Evolutionary conservation across 2,329 filamentous ascomycete species (phyloP).

Genomic region (Raffaelea deltoideospora): DNA sequence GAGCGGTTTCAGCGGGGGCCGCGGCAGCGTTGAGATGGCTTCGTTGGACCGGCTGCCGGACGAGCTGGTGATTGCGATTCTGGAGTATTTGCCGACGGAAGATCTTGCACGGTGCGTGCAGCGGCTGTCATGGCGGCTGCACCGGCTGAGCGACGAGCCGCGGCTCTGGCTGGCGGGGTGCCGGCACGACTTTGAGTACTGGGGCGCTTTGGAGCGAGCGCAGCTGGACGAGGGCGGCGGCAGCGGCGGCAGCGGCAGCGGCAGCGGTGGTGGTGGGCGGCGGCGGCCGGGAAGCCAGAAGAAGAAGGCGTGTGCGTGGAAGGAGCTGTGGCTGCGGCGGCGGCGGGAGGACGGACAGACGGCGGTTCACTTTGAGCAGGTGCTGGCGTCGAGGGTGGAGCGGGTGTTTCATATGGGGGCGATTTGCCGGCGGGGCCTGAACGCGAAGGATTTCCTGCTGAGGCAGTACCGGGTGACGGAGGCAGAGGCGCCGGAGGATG

Average conservation of each 20-base stretch:
- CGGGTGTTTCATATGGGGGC: slow-evolving; percentile 55
- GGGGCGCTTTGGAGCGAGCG: slow-evolving; percentile 48
- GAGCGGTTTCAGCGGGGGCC: too few species aligned
- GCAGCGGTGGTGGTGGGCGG: not conserved
- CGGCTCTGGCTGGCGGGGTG: slow-evolving; percentile 75
- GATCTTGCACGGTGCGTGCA: slow-evolving; percentile 35
- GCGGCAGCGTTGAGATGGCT: slow-evolving; percentile 16
- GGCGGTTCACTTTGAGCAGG: slow-evolving; percentile 43
- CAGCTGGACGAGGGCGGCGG: slow-evolving; percentile 37
- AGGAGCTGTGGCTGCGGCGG: slow-evolving; percentile 45
- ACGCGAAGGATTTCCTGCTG: slow-evolving; percentile 74
- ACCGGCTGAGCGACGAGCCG: slow-evolving; percentile 51
- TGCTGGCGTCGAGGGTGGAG: slow-evolving; percentile 55
- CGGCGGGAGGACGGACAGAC: slow-evolving; percentile 35
- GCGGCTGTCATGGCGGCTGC: slow-evolving; percentile 46
- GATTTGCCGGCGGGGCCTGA: slow-evolving; percentile 63
- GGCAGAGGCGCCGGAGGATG: slow-evolving; percentile 49
- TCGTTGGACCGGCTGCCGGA: slow-evolving; percentile 47
- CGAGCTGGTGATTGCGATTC: slow-evolving; percentile 70
- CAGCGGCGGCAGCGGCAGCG: slow-evolving; percentile 39
- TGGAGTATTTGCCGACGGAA: slow-evolving; percentile 45
- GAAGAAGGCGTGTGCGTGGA: too few species aligned
- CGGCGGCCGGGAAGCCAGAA: not conserved
- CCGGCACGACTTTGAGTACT: slow-evolving; percentile 51
- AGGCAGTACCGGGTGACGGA: slow-evolving; percentile 45